Evolutionary conservation across 768 basidiomycete genomes (phyloP), one percentile per base, ranked within the genome.

Genomic region (Termitomyces sp.): DNA sequence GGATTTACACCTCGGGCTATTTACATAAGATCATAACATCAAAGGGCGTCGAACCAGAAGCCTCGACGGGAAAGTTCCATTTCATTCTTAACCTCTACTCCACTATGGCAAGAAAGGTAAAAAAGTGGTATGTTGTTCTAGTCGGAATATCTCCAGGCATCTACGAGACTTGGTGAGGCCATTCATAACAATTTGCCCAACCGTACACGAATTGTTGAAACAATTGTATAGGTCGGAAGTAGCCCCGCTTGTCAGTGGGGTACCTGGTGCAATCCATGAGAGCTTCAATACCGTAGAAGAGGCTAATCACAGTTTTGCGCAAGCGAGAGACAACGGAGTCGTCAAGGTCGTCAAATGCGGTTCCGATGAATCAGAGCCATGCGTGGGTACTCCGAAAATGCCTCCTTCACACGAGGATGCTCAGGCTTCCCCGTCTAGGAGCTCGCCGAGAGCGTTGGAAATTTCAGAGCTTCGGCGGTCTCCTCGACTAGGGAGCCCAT

Each of bases 111-210:
- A 69, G 70, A 56, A 67, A 67, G 45, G 17, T 25, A 14, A 61
- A 54, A 34, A 76, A 75, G 53, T 78, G 73, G 71, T 79, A 78
- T 42, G 73, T 77, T 9, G 75, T 80, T 8, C 74, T 66, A 2
- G 69, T 69, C 21, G 77, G 78, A 17, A 68, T 56, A 48, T 61
- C 64, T 4, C 64, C 76, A 57, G 78, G 78, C 3, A 70, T 80
- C 23, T 79, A 74, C 51, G 52, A 64, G 4, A 71, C 66, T 21
- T 78, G 77, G 77, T 76, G 51, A 60, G 68, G 31, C 52, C 37
- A 9, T 45, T 23, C 47, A 41, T 40, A 29, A 11, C 25, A n/a
- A 11, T 51, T 35, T 17, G 27, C 1, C 41, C 21, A 7, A 19
- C 27, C 11, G 12, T 25, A 16, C 9, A 40, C 17, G 21, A 42